phyloP scores from a whole-genome alignment of 73 alveolate species.

The Halteria grandinella region DNA sequence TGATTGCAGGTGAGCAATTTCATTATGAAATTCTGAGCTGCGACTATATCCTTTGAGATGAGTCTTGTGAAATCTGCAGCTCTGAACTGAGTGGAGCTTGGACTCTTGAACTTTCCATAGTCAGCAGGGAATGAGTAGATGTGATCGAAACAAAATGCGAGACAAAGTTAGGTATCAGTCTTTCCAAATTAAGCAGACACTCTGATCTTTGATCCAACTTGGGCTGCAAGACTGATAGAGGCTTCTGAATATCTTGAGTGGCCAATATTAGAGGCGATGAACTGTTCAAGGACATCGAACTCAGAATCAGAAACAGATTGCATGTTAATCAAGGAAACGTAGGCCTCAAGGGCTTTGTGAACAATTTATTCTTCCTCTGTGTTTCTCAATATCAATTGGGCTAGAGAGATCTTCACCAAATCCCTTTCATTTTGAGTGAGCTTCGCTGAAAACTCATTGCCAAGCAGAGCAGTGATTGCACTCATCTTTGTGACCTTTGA shows the following conservation, averaged over 20 bases:
- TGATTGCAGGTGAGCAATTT: too few species aligned
- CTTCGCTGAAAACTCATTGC: background rate
- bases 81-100: too few species aligned
- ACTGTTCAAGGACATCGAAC: background rate
- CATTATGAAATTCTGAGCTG: too few species aligned
- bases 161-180: too few species aligned
- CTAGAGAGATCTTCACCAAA: background rate
- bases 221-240: too few species aligned
- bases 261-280: background rate
- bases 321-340: background rate
- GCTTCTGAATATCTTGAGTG: conserved; percentile 6
- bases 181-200: too few species aligned
- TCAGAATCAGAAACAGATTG: background rate
- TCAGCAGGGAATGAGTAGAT: too few species aligned
- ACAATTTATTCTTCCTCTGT: conserved; percentile 2
- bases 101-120: too few species aligned
- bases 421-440: conserved; percentile 27
- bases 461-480: conserved; percentile 9
- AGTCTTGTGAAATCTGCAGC: too few species aligned
- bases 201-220: too few species aligned
- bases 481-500: conserved; percentile 12
- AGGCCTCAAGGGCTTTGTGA: background rate
- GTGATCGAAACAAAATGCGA: too few species aligned
- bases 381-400: background rate
- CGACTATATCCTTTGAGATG: too few species aligned